These are phyloP conservation scores for Sordariomycetes sp. DNA, from an alignment of 2,329 filamentous ascomycete genomes.

Conservation along the genomic window DNA sequence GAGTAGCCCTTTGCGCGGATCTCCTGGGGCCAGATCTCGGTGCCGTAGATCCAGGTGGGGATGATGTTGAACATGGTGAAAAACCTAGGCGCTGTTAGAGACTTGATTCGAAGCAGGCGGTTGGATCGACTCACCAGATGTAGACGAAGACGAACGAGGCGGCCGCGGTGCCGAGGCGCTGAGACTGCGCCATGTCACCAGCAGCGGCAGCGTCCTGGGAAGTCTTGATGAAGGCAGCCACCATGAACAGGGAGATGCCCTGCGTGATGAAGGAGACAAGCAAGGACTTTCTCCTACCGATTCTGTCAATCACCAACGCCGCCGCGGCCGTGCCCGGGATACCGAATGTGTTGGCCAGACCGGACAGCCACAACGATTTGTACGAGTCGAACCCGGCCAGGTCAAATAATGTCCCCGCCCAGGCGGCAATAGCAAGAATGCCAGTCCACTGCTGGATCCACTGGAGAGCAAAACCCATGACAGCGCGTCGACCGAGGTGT, in stretches of 20 bases:
- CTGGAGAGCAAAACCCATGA: slow-evolving; percentile 29
- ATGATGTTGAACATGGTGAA: slow-evolving; percentile 24
- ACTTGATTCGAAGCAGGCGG: too few species aligned
- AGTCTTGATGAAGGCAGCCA: slow-evolving; percentile 21
- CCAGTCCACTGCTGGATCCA: slow-evolving; percentile 34
- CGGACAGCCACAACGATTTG: slow-evolving; percentile 28
- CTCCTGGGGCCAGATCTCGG: slow-evolving; percentile 47
- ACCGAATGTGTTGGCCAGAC: slow-evolving; percentile 40
- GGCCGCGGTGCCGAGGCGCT: slow-evolving; percentile 10
- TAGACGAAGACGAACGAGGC: slow-evolving; percentile 15
- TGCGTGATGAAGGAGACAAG: slow-evolving; percentile 19
- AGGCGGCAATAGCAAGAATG: slow-evolving; percentile 29
- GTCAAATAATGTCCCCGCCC: slow-evolving; percentile 14
- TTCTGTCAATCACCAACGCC: slow-evolving; percentile 38
- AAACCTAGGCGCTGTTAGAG: slow-evolving; percentile 9
- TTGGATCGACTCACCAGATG: too few species aligned
- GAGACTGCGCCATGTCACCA: slow-evolving; percentile 6
- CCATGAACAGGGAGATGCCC: slow-evolving; percentile 16
- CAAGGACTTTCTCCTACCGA: slow-evolving; percentile 27
- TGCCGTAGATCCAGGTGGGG: slow-evolving; percentile 24
- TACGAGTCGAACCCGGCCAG: slow-evolving; percentile 13
- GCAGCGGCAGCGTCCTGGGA: slow-evolving; percentile 8
- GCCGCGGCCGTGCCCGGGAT: slow-evolving; percentile 41
- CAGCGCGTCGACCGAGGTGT: slow-evolving; percentile 28
- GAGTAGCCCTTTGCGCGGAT: slow-evolving; percentile 50